Conservation (phyloP, 2,329 filamentous ascomycete genomes). For the Colletotrichum chrysophilum region DNA sequence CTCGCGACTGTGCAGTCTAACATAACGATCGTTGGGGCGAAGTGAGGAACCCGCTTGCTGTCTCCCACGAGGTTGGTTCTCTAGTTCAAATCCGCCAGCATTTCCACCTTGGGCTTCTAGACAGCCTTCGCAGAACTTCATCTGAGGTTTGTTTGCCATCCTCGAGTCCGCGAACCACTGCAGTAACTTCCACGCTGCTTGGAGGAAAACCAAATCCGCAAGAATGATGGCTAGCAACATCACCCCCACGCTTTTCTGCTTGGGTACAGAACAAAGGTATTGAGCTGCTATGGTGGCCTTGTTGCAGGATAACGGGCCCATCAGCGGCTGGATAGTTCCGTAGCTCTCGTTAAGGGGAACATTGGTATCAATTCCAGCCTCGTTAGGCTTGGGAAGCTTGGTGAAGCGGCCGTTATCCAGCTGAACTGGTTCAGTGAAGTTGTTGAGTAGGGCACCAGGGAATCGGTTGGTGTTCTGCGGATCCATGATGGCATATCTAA, state of each 20-base stretch:
- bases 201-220: neutral
- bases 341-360: neutral
- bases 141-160: neutral
- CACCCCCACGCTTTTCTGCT: neutral
- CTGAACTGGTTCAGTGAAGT: neutral
- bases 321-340: neutral
- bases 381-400: neutral
- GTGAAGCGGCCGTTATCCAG: neutral
- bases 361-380: no score
- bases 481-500: neutral
- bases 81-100: neutral
- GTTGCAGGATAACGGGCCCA: neutral
- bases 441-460: no score
- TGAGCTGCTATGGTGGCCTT: neutral
- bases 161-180: neutral
- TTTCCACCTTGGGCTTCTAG: neutral
- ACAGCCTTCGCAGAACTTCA: neutral
- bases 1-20: neutral
- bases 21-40: neutral
- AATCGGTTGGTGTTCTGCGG: neutral
- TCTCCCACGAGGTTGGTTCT: neutral
- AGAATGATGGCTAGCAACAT: neutral
- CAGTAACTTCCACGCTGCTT: neutral
- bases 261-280: neutral
- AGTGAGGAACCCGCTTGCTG: neutral